Conservation (phyloP, 345 rosid species). For the Eucalyptus cloeziana region DNA sequence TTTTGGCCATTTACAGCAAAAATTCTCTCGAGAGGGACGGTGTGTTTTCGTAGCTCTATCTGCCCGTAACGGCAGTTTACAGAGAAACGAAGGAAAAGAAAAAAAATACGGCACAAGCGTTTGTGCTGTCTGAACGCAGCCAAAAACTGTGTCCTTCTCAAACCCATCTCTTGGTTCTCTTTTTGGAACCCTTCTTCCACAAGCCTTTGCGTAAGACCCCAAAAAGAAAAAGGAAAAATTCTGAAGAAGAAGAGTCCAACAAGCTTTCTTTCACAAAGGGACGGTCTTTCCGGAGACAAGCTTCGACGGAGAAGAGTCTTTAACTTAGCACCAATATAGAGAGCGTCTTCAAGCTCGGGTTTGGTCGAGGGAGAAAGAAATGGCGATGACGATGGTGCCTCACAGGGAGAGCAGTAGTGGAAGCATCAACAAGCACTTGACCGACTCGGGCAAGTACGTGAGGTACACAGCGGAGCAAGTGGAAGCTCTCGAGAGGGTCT, state of each 20-base stretch:
- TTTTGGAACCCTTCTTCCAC: neutral
- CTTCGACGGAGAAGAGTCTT: neutral
- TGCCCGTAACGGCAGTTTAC: neutral
- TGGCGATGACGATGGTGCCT: conserved; percentile 61
- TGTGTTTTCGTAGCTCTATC: neutral
- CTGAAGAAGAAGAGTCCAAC: neutral
- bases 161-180: neutral
- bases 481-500: conserved; percentile 95
- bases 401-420: conserved; percentile 85
- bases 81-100: neutral
- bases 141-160: neutral
- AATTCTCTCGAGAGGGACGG: neutral
- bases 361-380: neutral
- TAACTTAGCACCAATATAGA: neutral
- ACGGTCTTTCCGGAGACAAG: conserved; percentile 20
- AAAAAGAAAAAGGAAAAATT: neutral
- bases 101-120: neutral
- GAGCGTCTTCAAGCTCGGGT: neutral
- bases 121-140: neutral
- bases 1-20: neutral
- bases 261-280: neutral
- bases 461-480: conserved; percentile 98
- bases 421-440: conserved; percentile 63
- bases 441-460: conserved; percentile 84
- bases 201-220: neutral